phyloP scores from a whole-genome alignment of 164 flowering plant genomes.

The Cinnamomum chago region DNA sequence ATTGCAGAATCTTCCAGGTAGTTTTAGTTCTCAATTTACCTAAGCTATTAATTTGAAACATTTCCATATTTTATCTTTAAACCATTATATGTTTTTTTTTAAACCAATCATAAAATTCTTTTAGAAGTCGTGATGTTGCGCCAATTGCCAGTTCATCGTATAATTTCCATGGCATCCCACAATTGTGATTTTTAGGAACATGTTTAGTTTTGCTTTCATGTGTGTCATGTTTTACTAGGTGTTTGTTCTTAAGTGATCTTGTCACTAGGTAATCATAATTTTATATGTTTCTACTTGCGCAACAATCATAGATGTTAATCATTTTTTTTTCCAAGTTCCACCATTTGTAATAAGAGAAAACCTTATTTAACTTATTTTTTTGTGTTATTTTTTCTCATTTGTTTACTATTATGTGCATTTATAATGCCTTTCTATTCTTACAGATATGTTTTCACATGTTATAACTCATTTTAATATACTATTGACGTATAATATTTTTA shows the following conservation, averaged over 20 bases:
- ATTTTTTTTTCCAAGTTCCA: too few species aligned
- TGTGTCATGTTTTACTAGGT: not conserved
- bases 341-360: too few species aligned
- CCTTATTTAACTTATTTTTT: too few species aligned
- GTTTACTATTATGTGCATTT: too few species aligned
- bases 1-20: constrained; percentile 70
- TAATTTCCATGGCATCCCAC: not conserved
- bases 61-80: not conserved
- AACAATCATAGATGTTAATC: not conserved
- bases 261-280: not conserved
- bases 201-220: not conserved
- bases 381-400: too few species aligned
- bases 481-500: too few species aligned
- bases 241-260: not conserved
- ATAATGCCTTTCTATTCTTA: too few species aligned
- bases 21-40: not conserved
- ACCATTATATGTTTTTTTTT: not conserved
- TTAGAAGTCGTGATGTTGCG: not conserved
- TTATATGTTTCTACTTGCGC: not conserved
- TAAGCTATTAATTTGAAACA: not conserved
- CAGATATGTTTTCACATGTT: too few species aligned
- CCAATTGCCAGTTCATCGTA: not conserved
- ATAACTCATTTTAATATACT: too few species aligned
- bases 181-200: not conserved
- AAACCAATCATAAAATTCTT: not conserved